phyloP scores from a whole-genome alignment of 2,329 filamentous ascomycete species.

The Thermothelomyces thermophilus region DNA sequence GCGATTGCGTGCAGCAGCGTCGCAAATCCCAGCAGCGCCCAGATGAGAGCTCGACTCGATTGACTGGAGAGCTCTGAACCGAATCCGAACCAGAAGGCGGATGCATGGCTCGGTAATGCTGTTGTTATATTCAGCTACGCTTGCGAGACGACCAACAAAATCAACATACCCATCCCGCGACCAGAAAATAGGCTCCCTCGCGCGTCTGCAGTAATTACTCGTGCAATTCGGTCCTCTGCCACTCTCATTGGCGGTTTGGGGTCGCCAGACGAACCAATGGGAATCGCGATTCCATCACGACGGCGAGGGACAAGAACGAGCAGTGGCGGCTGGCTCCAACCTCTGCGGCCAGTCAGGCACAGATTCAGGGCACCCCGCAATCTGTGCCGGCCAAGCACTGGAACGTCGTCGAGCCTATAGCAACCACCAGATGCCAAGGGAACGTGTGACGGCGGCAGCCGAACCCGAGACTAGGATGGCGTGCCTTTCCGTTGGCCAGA shows the following conservation, averaged over 20 bases:
- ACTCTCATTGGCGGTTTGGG: not conserved
- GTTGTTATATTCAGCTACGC: not conserved
- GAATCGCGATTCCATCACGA: not conserved
- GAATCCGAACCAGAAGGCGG: not conserved
- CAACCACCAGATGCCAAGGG: not conserved
- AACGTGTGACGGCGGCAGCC: slow-evolving; percentile 6
- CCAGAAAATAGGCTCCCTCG: not conserved
- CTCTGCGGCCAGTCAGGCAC: not conserved
- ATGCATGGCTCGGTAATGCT: not conserved
- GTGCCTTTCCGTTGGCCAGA: slow-evolving; percentile 4
- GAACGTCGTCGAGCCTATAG: slow-evolving; percentile 1
- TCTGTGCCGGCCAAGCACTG: slow-evolving; percentile 1
- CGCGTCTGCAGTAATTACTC: too few species aligned
- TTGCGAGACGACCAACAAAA: not conserved
- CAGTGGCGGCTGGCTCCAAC: not conserved
- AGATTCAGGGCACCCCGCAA: slow-evolving; percentile 2
- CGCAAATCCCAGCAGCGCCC: not conserved
- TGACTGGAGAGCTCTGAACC: too few species aligned
- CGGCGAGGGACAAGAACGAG: not conserved
- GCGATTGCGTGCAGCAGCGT: not conserved
- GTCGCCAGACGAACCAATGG: not conserved
- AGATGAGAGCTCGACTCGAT: too few species aligned
- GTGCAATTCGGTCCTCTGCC: not conserved
- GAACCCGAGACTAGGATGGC: not conserved
- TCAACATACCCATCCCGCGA: not conserved